Percentiles rank a stretch among this genome's conserved stretches.
These are phyloP conservation scores for Pestalotiopsis sp. DNA, from an alignment of 2,329 filamentous ascomycete species.

Conservation along the genomic window DNA sequence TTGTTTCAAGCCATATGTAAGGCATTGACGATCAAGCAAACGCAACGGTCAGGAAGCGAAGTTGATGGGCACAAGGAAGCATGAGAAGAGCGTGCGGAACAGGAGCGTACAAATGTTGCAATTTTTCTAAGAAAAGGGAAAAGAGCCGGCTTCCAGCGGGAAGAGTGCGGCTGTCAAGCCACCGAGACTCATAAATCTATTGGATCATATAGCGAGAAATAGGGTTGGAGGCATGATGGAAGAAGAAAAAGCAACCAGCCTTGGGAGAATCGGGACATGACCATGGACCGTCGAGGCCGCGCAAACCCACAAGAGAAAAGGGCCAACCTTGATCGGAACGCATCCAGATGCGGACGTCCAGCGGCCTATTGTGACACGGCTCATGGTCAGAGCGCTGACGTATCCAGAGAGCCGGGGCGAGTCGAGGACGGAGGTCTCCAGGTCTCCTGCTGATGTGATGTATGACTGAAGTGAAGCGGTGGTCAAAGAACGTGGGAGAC, in stretches of 20 bases:
- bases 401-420: conserved; percentile 3
- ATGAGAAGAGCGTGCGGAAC: background rate
- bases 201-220: conserved; percentile 9
- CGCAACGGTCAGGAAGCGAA: conserved; percentile 3
- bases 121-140: background rate
- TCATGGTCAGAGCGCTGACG: conserved; percentile 14
- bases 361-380: conserved; percentile 15
- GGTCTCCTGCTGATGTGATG: background rate
- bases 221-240: conserved; percentile 9
- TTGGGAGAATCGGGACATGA: background rate
- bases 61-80: background rate
- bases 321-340: conserved; percentile 10
- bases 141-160: conserved; percentile 4
- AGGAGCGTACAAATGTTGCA: background rate
- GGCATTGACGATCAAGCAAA: conserved; percentile 13
- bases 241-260: conserved; percentile 4
- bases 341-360: conserved; percentile 14
- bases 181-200: background rate
- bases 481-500: conserved; percentile 11
- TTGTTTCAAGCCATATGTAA: conserved; percentile 9
- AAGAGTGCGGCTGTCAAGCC: conserved; percentile 12
- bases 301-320: conserved; percentile 10
- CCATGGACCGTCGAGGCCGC: conserved; percentile 8
- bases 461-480: background rate
- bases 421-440: background rate